Evolutionary conservation across 2,329 filamentous ascomycete genomes (phyloP).

Genomic region (Bipolaris sorokiniana): DNA sequence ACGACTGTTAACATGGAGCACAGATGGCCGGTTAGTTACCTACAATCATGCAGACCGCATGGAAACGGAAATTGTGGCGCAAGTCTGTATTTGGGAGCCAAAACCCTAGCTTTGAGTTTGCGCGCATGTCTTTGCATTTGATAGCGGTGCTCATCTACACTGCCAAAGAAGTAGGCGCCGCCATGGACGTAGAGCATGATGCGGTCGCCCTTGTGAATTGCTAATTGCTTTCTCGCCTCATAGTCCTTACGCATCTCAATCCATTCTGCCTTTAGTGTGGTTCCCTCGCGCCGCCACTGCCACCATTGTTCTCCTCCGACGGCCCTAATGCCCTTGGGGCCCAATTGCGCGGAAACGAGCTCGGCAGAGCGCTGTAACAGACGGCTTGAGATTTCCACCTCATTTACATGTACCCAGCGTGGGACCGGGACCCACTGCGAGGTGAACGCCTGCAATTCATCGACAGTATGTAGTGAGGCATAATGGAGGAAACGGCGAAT

Average conservation of each 20-base stretch:
- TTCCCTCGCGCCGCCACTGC: constrained; percentile 71
- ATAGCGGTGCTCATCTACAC: constrained; percentile 95
- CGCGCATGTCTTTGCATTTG: constrained; percentile 95
- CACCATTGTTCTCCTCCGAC: constrained; percentile 81
- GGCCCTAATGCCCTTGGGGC: constrained; percentile 72
- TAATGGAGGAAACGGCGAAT: constrained; percentile 85
- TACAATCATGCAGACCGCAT: constrained; percentile 85
- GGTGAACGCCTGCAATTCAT: constrained; percentile 92
- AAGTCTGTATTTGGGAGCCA: constrained; percentile 84
- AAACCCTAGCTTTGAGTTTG: constrained; percentile 87
- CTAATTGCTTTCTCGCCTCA: constrained; percentile 69
- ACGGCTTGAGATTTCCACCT: constrained; percentile 68
- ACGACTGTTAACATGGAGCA: constrained; percentile 9
- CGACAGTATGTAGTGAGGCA: constrained; percentile 86
- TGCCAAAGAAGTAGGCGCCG: constrained; percentile 94
- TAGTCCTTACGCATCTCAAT: constrained; percentile 92
- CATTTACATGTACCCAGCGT: constrained; percentile 82
- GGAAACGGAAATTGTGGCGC: constrained; percentile 96
- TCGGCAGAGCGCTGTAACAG: constrained; percentile 69
- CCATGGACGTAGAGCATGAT: constrained; percentile 96
- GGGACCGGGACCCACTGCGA: constrained; percentile 89
- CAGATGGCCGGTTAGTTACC: neutral
- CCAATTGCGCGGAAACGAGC: constrained; percentile 75
- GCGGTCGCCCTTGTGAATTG: constrained; percentile 65
- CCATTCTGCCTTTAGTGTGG: constrained; percentile 83